These are phyloP conservation scores for Marasmius oreades DNA, from an alignment of 1,284 basidiomycete genomes.

Conservation along the genomic window DNA sequence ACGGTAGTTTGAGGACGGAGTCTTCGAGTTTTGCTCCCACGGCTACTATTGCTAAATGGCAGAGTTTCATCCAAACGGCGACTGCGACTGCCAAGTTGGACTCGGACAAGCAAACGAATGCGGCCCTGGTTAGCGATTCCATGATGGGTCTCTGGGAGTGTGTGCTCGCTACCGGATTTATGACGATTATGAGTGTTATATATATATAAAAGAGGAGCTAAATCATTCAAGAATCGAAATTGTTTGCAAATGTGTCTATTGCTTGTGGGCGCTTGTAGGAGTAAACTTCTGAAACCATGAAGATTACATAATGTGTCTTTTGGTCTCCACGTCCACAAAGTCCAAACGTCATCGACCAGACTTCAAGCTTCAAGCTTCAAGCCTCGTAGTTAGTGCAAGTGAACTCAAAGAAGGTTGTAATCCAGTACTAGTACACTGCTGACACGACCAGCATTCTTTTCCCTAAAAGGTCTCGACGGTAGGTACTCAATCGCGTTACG, in stretches of 20 bases:
- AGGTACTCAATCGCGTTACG: too few species aligned
- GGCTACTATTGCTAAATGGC: neutral
- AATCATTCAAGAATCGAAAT: neutral
- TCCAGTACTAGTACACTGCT: too few species aligned
- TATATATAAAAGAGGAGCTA: neutral
- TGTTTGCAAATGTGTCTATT: neutral
- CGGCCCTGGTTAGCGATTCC: neutral
- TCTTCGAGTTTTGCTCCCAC: neutral
- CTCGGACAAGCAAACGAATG: neutral
- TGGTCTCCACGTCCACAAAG: too few species aligned
- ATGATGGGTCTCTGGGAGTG: neutral
- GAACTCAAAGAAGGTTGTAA: too few species aligned
- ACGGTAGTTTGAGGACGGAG: slow-evolving; percentile 6
- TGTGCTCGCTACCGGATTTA: neutral
- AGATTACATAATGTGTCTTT: too few species aligned
- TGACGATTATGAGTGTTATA: neutral
- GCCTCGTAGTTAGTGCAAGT: too few species aligned
- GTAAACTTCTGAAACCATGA: too few species aligned
- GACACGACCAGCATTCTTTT: too few species aligned
- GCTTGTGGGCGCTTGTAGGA: neutral
- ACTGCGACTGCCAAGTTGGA: neutral
- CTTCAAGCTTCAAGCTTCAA: too few species aligned
- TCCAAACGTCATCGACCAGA: too few species aligned
- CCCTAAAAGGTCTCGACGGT: too few species aligned
- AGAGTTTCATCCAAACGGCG: neutral